Base-by-base conservation (phyloP, 1,139 yeast species). In the Sugiyamaella japonica region DNA sequence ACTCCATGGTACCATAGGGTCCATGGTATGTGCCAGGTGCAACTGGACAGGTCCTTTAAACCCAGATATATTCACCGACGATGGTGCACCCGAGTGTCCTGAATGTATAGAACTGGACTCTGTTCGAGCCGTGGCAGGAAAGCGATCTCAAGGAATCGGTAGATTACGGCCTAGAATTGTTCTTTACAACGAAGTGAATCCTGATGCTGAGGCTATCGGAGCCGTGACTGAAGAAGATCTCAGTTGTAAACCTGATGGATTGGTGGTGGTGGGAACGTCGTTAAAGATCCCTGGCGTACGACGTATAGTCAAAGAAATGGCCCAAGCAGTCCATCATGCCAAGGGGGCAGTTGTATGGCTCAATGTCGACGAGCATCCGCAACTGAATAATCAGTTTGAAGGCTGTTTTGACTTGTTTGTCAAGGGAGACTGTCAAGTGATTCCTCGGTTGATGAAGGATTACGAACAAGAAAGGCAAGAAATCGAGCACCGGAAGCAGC, bases 231-330 rank as follows among this genome's bases (percentile, higher is more conserved):
- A 80, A 57, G 72, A 77, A 6, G 97, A 89, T 69, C 69, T 88
- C 51, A 78, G 77, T 61, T 71, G 81, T 47, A 80, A 76, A 59
- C 91, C 95, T 0, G 97, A 89, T 66, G 82, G 90, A 63, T 73
- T 89, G 53, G 74, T 89, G 17, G 87, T 89, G 44, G 91, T 87
- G 69, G 97, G 97, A 1, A 89, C 97, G 0, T 85, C 95, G 1
- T 73, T 89, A 54, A 85, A 86, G 66, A 93, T 89, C 15, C 96
- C 95, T 13, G 96, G 96, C 0, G 95, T 89, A 10, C 80, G 85
- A 67, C 79, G 86, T 61, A 72, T 89, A 57, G 93, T 88, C 12
- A 83, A 82, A 61, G 85, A 84, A 58, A 74, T 89, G 70, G 81
- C 90, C 3, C 79, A 80, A 57, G 79, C 83, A 2, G 84, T 89